Evolutionary conservation across 345 rosid genomes (phyloP).

Genomic region (Eucalyptus sp.): DNA sequence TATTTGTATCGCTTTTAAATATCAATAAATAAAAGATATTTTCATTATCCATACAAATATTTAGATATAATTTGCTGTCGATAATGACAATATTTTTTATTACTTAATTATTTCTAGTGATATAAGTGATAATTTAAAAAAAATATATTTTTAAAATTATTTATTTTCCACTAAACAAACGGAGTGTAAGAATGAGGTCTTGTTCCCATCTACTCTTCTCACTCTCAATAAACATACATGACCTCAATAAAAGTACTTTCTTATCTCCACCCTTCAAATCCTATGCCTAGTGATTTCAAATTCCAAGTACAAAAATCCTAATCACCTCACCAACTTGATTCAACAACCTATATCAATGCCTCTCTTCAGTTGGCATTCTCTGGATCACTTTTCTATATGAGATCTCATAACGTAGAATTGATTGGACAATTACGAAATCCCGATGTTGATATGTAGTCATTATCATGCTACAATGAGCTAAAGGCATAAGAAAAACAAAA

Average conservation of each 20-base stretch:
- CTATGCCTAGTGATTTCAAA: not conserved
- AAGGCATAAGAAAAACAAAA: not conserved
- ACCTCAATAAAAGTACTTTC: not conserved
- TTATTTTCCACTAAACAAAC: too few relatives aligned
- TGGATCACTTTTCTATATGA: not conserved
- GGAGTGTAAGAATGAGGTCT: not conserved
- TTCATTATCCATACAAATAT: too few relatives aligned
- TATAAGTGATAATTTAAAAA: too few relatives aligned
- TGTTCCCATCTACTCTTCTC: not conserved
- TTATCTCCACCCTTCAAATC: not conserved
- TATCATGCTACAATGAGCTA: not conserved
- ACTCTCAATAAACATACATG: not conserved
- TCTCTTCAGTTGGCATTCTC: not conserved
- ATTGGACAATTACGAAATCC: not conserved
- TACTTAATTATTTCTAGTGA: too few relatives aligned
- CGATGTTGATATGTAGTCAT: not conserved
- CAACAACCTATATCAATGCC: not conserved
- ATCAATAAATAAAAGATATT: too few relatives aligned
- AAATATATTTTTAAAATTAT: too few relatives aligned
- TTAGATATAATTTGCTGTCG: too few relatives aligned
- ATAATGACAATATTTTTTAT: too few relatives aligned
- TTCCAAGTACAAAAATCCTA: not conserved
- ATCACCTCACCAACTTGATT: not conserved
- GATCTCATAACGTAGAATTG: not conserved
- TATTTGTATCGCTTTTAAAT: too few relatives aligned